phyloP scores from a whole-genome alignment of 495 filamentous ascomycete species.

The Tuber calosporum region DNA sequence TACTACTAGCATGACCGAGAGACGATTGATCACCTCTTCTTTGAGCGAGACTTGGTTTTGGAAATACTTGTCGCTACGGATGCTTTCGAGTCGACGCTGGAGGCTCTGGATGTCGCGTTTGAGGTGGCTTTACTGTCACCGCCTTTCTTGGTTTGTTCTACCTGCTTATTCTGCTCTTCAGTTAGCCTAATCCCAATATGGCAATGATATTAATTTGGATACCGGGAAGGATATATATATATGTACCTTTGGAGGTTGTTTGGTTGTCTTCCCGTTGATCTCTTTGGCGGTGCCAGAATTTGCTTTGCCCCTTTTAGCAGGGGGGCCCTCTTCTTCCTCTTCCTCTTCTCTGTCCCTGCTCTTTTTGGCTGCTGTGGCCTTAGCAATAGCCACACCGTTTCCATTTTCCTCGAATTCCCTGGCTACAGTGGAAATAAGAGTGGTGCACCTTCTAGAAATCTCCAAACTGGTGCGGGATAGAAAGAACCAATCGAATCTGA shows the following conservation, averaged over 20 bases:
- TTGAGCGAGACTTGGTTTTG: conserved; percentile 25
- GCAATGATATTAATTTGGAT: neutral
- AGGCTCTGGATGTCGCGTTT: conserved; percentile 51
- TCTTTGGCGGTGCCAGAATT: conserved; percentile 54
- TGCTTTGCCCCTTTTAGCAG: conserved; percentile 83
- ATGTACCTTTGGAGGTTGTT: conserved; percentile 48
- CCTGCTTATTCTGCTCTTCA: conserved; percentile 54
- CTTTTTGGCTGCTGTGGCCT: conserved; percentile 68
- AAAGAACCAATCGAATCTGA: conserved; percentile 99
- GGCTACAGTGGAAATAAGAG: conserved; percentile 84
- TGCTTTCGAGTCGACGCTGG: conserved; percentile 49
- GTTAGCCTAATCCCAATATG: neutral
- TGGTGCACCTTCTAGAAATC: conserved; percentile 84
- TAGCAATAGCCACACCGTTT: conserved; percentile 48
- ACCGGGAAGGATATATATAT: neutral
- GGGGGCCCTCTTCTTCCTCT: conserved; percentile 74
- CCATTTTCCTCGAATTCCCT: conserved; percentile 79
- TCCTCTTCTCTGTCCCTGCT: conserved; percentile 70
- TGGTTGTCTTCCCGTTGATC: conserved; percentile 46
- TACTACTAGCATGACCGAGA: neutral
- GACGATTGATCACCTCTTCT: conserved; percentile 25
- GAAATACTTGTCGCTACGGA: conserved; percentile 21
- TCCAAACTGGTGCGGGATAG: conserved; percentile 87
- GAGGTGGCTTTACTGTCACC: conserved; percentile 47
- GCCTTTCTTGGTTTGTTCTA: conserved; percentile 55